Percentiles rank a stretch among this genome's conserved stretches.
Evolutionary conservation across 83 land plant species (phyloP).

Genomic region (Isoetes engelmannii): DNA sequence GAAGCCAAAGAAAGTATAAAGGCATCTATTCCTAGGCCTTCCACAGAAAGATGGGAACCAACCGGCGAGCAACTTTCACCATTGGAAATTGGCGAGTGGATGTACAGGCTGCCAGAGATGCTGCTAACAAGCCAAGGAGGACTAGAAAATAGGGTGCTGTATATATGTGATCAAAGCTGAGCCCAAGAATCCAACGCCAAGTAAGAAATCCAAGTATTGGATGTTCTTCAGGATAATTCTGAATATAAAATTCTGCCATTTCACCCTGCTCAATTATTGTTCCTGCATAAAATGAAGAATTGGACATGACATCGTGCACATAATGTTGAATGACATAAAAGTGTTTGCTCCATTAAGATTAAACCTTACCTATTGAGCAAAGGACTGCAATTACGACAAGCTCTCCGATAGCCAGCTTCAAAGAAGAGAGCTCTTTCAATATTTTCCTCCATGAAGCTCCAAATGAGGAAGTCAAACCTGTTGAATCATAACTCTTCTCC

Average conservation of each 20-base stretch:
- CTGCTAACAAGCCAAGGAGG: slow-evolving; percentile 49
- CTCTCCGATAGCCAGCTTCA: slow-evolving; percentile 3
- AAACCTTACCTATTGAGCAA: neutral
- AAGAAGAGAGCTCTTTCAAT: neutral
- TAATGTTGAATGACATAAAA: neutral
- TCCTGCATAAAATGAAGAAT: slow-evolving; percentile 25
- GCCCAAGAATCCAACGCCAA: slow-evolving; percentile 69
- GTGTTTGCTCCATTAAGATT: too few species aligned
- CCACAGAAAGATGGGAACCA: neutral
- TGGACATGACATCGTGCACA: neutral
- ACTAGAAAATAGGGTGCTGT: slow-evolving; percentile 80
- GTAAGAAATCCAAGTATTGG: slow-evolving; percentile 66
- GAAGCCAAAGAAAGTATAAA: too few species aligned
- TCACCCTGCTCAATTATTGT: slow-evolving; percentile 83
- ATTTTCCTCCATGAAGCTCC: neutral
- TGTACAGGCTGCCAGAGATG: slow-evolving; percentile 89
- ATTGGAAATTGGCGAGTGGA: slow-evolving; percentile 84
- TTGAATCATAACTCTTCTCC: too few species aligned
- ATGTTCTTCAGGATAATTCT: slow-evolving; percentile 69
- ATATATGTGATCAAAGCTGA: slow-evolving; percentile 81
- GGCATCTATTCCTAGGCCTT: too few species aligned
- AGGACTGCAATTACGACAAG: slow-evolving; percentile 1
- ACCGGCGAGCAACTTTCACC: slow-evolving; percentile 93
- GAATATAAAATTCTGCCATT: slow-evolving; percentile 58
- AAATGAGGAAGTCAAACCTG: too few species aligned